phyloP scores from a whole-genome alignment of 2,329 filamentous ascomycete genomes.

The Fusarium duplospermum region DNA sequence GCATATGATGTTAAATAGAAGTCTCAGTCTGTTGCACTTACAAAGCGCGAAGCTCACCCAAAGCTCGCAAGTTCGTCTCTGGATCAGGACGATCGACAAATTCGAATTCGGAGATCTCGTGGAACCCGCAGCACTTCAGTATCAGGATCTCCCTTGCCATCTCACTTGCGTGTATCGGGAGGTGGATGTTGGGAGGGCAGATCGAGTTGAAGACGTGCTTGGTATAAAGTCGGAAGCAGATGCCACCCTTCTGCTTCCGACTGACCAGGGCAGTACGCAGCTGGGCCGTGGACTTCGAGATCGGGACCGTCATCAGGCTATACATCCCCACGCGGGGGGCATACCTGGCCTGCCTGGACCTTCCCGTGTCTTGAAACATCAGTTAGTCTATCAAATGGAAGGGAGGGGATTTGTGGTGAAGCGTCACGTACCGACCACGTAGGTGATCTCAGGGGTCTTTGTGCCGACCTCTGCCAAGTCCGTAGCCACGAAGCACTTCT shows the following conservation, averaged over 20 bases:
- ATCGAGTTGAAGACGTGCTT: background rate
- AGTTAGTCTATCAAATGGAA: background rate
- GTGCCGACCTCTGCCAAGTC: background rate
- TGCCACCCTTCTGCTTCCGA: background rate
- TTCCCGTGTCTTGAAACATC: background rate
- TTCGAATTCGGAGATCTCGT: background rate
- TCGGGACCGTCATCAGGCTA: background rate
- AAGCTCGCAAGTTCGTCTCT: background rate
- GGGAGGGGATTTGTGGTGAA: background rate
- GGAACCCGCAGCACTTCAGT: background rate
- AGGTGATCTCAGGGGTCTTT: background rate
- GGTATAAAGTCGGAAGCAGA: background rate
- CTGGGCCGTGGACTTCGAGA: background rate
- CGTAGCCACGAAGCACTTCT: background rate
- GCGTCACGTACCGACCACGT: background rate
- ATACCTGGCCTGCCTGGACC: background rate
- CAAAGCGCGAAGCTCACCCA: background rate
- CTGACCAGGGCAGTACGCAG: background rate
- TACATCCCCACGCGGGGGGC: background rate
- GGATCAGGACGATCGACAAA: background rate
- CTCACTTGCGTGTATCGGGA: background rate
- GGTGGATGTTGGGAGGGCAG: background rate
- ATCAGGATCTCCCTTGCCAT: background rate
- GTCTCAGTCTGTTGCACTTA: background rate
- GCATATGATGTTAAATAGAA: background rate